Evolutionary conservation across 2,329 filamentous ascomycete species (phyloP), one percentile per base, ranked within the genome.

Genomic region (Claviceps pusilla): DNA sequence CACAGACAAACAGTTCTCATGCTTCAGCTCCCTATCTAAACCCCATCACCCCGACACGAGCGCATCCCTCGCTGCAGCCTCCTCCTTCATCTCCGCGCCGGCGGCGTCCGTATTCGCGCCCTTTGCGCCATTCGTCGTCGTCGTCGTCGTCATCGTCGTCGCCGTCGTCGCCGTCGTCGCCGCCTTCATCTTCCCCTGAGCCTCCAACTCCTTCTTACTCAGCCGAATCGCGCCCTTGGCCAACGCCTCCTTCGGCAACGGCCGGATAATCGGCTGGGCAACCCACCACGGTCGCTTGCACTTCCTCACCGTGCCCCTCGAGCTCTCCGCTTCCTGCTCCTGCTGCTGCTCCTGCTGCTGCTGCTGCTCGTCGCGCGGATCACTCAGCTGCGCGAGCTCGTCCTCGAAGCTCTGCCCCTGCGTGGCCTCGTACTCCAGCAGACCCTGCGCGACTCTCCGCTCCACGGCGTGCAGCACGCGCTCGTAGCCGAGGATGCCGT

Each of bases 241-340:
- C 59, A 93, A 63, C 2, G 93, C 93, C 71, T 97, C 91, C 60
- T 86, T 86, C 0, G 93, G 93, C 63, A 96, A 67, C 45, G 89
- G 90, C 54, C 90, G 75, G 7, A 96, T 79, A 62, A 95, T 87
- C 4, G 91, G 85, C 71, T 97, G 90, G 52, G 83, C 89, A 4
- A 95, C 77, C 88, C 89, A 96, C 79, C 84, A 96, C 1, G 90
- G 90, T 59, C 89, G 73, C 66, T 83, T 84, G 64, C 89, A 95
- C 57, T 80, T 74, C 54, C 78, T 79, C 31, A 93, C 82, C 0
- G 86, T 82, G 9, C 79, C 82, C 19, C 81, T 70, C 4, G 83
- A 86, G 65, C 78, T 84, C 63, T 82, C 75, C 19, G 19, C 19
- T 19, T 19, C 19, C 19, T 19, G 19, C 19, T 19, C 19, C 19